These are phyloP conservation scores for Rhizopogon sp. DNA, from an alignment of 768 basidiomycete genomes.

Conservation along the genomic window DNA sequence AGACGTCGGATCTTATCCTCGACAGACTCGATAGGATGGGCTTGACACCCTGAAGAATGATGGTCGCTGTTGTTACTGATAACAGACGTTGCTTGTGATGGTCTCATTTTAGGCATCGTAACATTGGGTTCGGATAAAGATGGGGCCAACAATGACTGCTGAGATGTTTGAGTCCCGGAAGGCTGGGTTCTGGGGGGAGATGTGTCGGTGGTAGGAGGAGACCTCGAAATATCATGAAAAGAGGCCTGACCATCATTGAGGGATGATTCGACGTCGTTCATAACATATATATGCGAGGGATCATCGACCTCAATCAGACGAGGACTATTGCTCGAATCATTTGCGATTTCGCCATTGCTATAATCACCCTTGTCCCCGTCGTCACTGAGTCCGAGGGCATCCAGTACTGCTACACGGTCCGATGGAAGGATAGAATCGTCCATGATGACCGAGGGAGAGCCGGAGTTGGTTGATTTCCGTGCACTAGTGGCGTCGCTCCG, in stretches of 20 bases:
- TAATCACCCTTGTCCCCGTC: background rate
- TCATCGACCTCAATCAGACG: background rate
- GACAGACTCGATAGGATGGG: background rate
- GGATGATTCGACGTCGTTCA: background rate
- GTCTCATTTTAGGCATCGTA: background rate
- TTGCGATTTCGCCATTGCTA: background rate
- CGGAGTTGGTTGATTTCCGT: background rate
- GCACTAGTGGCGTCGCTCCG: background rate
- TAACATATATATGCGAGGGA: background rate
- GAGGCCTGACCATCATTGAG: background rate
- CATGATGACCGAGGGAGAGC: background rate
- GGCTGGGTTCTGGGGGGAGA: background rate
- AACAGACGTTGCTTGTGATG: background rate
- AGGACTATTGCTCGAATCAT: background rate
- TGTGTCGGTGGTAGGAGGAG: background rate
- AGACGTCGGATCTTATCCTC: constrained; percentile 6
- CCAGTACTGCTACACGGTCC: background rate
- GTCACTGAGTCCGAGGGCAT: constrained; percentile 6
- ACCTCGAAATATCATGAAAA: background rate
- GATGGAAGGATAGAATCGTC: background rate
- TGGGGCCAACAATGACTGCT: background rate
- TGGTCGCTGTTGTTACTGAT: constrained; percentile 2
- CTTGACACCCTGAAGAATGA: constrained; percentile 1
- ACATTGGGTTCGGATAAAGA: background rate
- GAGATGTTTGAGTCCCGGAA: background rate